Evolutionary conservation across 2,329 filamentous ascomycete species (phyloP), one percentile per base, ranked within the genome.

Genomic region (Microcyclospora tardicrescens): DNA sequence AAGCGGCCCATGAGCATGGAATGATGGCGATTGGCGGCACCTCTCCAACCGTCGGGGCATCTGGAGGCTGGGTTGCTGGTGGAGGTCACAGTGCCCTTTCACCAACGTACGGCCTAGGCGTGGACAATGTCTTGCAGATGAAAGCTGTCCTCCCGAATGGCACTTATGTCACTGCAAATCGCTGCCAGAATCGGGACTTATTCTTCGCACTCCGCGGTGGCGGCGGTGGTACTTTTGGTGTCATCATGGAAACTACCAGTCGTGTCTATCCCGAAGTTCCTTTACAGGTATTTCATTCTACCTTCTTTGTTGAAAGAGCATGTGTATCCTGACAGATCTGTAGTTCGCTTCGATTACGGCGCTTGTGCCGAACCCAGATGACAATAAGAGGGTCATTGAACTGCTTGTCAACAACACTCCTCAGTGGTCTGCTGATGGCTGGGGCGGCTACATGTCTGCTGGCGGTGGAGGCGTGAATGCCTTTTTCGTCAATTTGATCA

Each of bases 131-230:
- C 2, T 38, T 52, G 9, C 29, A 46, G 24, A 43, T 45, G 19
- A 41, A 47, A 33, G 44, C 47, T 10, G 43, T 52, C 2, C 39
- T 50, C 6, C 45, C 52, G n/a, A 40, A 51, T 24, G 52, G 51
- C 28, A 35, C 34, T 6, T 34, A 50, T 11, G 42, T 55, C 3
- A 51, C 46, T 14, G 48, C 49, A 2, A 68, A 63, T 12, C 49
- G 53, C 3, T 51, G 50, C 2, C 50, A 57, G 8, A 57, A 75
- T 42, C 43, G 62, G 0, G 72, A 75, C 40, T 56, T 78, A 8
- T 75, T 62, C 55, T 61, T 60, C 42, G 71, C 67, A 0, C 63
- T 77, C 4, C 68, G 69, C 36, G 74, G 72, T 9, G 51, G 52
- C 10, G 73, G 74, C 9, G 38, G 37, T 14, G 72, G 67, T 54